Evolutionary conservation across 192 early-diverging fungal genomes (phyloP).

Genomic region (Coemansia sp.): DNA sequence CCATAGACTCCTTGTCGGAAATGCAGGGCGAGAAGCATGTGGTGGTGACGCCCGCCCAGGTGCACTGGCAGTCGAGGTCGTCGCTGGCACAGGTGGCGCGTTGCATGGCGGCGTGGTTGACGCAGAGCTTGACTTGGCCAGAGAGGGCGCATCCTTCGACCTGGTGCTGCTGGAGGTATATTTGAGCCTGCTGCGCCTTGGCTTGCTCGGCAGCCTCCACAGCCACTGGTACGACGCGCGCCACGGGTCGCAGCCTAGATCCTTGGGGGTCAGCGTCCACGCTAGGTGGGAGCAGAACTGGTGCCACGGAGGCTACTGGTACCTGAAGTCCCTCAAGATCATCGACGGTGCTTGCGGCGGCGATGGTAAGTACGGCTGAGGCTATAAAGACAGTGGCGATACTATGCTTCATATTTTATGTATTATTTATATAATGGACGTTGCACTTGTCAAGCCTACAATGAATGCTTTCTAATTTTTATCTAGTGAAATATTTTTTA

Average conservation of each 20-base stretch:
- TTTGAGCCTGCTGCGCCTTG: not conserved
- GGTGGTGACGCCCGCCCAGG: conserved; percentile 32
- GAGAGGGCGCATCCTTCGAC: conserved; percentile 23
- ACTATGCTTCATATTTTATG: not conserved
- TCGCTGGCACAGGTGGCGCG: conserved; percentile 35
- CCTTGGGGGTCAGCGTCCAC: not conserved
- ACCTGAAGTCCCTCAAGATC: not conserved
- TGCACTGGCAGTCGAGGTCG: conserved; percentile 49
- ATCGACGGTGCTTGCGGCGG: not conserved
- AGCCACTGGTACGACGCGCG: not conserved
- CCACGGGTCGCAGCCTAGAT: not conserved
- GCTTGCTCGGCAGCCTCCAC: conserved; percentile 5
- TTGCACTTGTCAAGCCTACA: no score
- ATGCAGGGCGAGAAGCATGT: conserved; percentile 45
- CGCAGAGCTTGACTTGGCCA: conserved; percentile 44
- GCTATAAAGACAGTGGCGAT: not conserved
- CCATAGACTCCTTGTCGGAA: conserved; percentile 27
- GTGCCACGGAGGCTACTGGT: conserved; percentile 7
- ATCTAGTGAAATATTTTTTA: no score
- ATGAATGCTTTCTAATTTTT: no score
- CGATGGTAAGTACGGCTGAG: no score
- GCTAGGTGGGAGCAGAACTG: conserved; percentile 2
- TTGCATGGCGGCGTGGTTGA: conserved; percentile 46
- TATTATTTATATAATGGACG: no score
- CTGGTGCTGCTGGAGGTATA: not conserved